Conservation (phyloP, 1,284 basidiomycete species). For the Agroathelia rolfsii region DNA sequence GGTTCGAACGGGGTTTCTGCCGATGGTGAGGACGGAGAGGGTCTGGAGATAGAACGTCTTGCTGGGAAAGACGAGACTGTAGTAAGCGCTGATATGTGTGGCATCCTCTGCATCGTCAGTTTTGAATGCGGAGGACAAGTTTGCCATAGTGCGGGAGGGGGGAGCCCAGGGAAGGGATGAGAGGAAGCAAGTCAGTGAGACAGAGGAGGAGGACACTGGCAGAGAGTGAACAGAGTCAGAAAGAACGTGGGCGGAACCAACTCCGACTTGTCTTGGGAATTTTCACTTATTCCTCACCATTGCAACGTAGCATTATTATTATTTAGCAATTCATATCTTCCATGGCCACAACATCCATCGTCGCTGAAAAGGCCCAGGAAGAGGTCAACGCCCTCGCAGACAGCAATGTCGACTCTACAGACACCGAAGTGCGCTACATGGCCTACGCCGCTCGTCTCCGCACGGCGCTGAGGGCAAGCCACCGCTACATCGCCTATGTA, state of each 20-base stretch:
- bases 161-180: too few species aligned
- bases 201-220: too few species aligned
- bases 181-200: too few species aligned
- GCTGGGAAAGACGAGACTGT: constrained; percentile 85
- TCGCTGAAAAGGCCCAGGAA: constrained; percentile 31
- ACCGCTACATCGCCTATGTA: constrained; percentile 78
- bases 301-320: too few species aligned
- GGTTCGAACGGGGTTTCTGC: constrained; percentile 51
- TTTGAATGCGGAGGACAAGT: constrained; percentile 26
- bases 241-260: too few species aligned
- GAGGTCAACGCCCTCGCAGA: constrained; percentile 51
- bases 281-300: too few species aligned
- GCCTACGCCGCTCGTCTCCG: constrained; percentile 75
- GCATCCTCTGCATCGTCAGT: constrained; percentile 28
- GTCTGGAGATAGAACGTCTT: constrained; percentile 87
- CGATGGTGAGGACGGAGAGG: constrained; percentile 71
- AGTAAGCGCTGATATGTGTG: constrained; percentile 85
- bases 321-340: too few species aligned
- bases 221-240: too few species aligned
- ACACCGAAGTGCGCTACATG: constrained; percentile 56
- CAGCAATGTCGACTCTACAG: constrained; percentile 48
- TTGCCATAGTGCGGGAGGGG: too few species aligned
- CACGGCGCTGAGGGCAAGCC: constrained; percentile 66
- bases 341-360: constrained; percentile 5
- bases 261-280: too few species aligned